A percentile compares a stretch with the other conserved stretches of the same genome.
Evolutionary conservation across 1,139 yeast species (phyloP).

Genomic region (Eremothecium cymbalariae): DNA sequence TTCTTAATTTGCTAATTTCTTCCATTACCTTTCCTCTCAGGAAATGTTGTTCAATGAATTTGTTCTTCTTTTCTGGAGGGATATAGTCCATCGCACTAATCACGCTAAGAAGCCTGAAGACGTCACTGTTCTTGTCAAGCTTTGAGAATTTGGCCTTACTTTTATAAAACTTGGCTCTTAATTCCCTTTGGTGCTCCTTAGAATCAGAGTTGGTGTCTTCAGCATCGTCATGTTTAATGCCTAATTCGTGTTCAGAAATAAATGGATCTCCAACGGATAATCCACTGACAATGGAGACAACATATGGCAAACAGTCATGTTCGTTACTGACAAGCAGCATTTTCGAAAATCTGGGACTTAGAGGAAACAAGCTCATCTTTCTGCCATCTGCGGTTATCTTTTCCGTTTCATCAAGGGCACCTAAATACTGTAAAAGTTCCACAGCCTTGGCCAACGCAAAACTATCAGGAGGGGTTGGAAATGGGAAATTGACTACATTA

Average conservation of each 20-base stretch:
- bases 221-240: slow-evolving; percentile 34
- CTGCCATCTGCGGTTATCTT: slow-evolving; percentile 69
- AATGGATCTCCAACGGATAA: slow-evolving; percentile 93
- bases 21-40: slow-evolving; percentile 66
- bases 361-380: slow-evolving; percentile 84
- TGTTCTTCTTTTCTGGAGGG: slow-evolving; percentile 37
- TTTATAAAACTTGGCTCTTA: slow-evolving; percentile 45
- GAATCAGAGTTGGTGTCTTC: slow-evolving; percentile 26
- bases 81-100: slow-evolving; percentile 86
- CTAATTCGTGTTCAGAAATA: slow-evolving; percentile 62
- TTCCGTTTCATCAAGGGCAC: slow-evolving; percentile 58
- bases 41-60: slow-evolving; percentile 53
- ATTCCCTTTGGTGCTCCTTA: slow-evolving; percentile 38
- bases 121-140: slow-evolving; percentile 69
- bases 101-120: slow-evolving; percentile 65
- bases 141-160: slow-evolving; percentile 54
- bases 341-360: slow-evolving; percentile 89
- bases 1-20: slow-evolving; percentile 73
- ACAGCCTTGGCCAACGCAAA: slow-evolving; percentile 56
- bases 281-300: slow-evolving; percentile 86
- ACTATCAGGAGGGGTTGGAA: slow-evolving; percentile 88
- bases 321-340: slow-evolving; percentile 86
- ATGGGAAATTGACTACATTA: slow-evolving; percentile 84
- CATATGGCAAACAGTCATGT: slow-evolving; percentile 72
- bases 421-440: slow-evolving; percentile 57